phyloP scores from a whole-genome alignment of 345 rosid genomes.

The Ceriops decandra region DNA sequence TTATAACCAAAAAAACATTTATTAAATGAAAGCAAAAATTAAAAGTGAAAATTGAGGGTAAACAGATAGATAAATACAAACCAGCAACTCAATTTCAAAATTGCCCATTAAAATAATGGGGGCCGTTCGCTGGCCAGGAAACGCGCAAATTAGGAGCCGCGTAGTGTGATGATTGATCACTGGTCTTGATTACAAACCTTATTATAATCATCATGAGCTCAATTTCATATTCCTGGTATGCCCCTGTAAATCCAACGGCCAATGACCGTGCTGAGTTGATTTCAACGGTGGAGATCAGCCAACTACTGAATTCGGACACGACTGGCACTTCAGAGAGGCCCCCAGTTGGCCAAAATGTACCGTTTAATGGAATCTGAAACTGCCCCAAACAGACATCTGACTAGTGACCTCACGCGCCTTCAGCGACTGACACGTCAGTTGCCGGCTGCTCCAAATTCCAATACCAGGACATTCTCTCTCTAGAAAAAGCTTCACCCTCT shows the following conservation, averaged over 20 bases:
- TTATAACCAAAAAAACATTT: not conserved
- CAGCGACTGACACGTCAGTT: constrained; percentile 19
- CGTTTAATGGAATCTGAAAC: constrained; percentile 17
- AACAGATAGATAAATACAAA: no score
- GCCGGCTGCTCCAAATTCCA: constrained; percentile 48
- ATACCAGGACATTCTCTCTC: constrained; percentile 22
- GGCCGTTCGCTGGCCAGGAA: not conserved
- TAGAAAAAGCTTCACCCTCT: not conserved
- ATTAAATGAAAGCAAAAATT: no score
- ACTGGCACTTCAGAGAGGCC: not conserved
- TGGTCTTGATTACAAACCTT: not conserved
- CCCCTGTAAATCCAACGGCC: constrained; percentile 7
- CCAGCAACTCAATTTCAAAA: no score
- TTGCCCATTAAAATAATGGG: no score
- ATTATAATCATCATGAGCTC: not conserved
- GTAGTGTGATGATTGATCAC: not conserved
- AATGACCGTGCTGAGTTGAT: not conserved
- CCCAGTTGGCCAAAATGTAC: not conserved
- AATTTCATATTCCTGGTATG: not conserved
- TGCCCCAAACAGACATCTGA: constrained; percentile 34
- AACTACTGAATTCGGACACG: not conserved
- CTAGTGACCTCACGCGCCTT: constrained; percentile 12
- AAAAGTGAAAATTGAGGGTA: no score
- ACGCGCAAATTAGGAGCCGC: not conserved
- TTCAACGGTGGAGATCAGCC: constrained; percentile 14